phyloP scores from a whole-genome alignment of 1,284 basidiomycete species.

The Clitocybe nebularis region DNA sequence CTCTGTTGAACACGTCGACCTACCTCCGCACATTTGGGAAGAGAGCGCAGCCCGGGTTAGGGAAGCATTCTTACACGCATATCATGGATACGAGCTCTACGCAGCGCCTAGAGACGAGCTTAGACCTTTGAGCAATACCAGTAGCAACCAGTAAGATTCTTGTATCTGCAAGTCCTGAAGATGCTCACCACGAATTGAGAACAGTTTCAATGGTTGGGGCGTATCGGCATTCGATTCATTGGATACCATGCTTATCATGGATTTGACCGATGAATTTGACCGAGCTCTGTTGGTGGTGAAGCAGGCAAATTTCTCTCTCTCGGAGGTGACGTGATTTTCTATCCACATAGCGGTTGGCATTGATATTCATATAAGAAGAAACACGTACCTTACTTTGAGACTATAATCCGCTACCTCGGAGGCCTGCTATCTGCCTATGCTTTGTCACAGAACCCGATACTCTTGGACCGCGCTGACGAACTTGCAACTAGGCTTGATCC shows the following conservation, averaged over 20 bases:
- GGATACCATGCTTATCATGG: constrained; percentile 68
- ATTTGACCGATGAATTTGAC: constrained; percentile 55
- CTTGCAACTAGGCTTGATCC: constrained; percentile 49
- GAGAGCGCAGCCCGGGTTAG: constrained; percentile 41
- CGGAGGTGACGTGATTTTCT: constrained; percentile 42
- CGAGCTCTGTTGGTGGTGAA: constrained; percentile 60
- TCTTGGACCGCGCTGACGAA: constrained; percentile 53
- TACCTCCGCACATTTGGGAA: background rate
- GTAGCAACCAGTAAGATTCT: constrained; percentile 31
- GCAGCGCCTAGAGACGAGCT: constrained; percentile 62
- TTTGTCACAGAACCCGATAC: constrained; percentile 54
- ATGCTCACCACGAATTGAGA: constrained; percentile 17
- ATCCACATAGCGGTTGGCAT: constrained; percentile 37
- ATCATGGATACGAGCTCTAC: constrained; percentile 47
- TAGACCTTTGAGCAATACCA: constrained; percentile 41
- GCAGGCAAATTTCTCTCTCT: constrained; percentile 42
- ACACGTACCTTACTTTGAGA: constrained; percentile 69
- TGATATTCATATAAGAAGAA: constrained; percentile 14
- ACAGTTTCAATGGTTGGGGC: constrained; percentile 73
- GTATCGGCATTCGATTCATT: constrained; percentile 71
- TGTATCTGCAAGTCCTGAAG: constrained; percentile 1
- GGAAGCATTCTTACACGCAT: constrained; percentile 56
- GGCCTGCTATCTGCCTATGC: constrained; percentile 74
- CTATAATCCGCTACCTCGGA: constrained; percentile 74
- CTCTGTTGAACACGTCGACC: too few relatives aligned